phyloP scores from a whole-genome alignment of 2,329 filamentous ascomycete species.

The Dactylellina leptospora region DNA sequence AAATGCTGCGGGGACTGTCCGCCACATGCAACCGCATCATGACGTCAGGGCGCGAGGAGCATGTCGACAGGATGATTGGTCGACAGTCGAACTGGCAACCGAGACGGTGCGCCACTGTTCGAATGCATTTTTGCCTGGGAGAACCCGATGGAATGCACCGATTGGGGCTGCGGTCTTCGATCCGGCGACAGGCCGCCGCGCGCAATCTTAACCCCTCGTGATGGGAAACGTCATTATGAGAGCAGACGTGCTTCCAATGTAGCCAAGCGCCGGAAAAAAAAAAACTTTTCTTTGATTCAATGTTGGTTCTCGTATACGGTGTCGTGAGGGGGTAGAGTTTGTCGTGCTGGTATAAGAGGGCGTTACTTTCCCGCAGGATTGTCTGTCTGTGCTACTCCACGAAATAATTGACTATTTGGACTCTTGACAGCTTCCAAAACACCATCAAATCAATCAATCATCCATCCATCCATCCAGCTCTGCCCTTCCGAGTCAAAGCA shows the following conservation, averaged over 20 bases:
- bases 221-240: constrained; percentile 51
- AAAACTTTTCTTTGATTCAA: neutral
- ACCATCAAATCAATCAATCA: constrained; percentile 3
- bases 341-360: constrained; percentile 37
- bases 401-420: neutral
- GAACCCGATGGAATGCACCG: constrained; percentile 31
- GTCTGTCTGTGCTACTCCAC: neutral
- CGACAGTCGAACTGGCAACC: too few relatives aligned
- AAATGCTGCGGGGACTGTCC: neutral
- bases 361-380: constrained; percentile 29
- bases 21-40: too few relatives aligned
- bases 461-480: constrained; percentile 3
- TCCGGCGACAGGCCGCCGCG: neutral
- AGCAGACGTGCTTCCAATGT: constrained; percentile 29
- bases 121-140: neutral
- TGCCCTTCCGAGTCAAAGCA: constrained; percentile 26
- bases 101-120: neutral
- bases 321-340: constrained; percentile 33
- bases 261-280: constrained; percentile 5
- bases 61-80: constrained; percentile 2
- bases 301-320: too few relatives aligned
- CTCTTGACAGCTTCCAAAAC: constrained; percentile 5
- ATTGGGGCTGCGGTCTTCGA: neutral
- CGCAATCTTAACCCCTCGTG: neutral
- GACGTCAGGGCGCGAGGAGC: neutral